Evolutionary conservation across 352 stramenopile genomes (phyloP).

Genomic region (Pythium coloratum): DNA sequence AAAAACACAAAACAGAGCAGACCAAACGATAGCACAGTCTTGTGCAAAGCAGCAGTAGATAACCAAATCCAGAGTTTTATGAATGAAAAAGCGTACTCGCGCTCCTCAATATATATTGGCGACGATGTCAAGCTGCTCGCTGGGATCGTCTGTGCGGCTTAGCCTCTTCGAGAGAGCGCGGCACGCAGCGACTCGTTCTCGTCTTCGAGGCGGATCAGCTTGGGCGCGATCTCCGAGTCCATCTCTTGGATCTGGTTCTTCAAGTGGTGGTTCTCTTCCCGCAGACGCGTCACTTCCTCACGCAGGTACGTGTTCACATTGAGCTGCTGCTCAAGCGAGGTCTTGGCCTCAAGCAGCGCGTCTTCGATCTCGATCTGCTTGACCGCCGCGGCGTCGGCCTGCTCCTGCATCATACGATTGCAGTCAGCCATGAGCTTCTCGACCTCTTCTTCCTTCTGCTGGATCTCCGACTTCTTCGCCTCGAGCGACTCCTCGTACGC

Average conservation of each 20-base stretch:
- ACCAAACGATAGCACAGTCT: too few species aligned
- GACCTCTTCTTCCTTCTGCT: slow-evolving; percentile 73
- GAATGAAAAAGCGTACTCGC: background rate
- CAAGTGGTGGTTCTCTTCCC: slow-evolving; percentile 82
- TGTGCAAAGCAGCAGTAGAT: background rate
- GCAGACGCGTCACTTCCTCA: slow-evolving; percentile 72
- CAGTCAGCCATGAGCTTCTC: slow-evolving; percentile 83
- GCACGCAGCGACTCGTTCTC: slow-evolving; percentile 76
- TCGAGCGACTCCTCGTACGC: slow-evolving; percentile 69
- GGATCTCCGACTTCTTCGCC: slow-evolving; percentile 62
- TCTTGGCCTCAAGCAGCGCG: slow-evolving; percentile 80
- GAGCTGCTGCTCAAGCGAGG: slow-evolving; percentile 81
- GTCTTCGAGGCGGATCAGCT: slow-evolving; percentile 80
- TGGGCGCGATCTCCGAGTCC: slow-evolving; percentile 80
- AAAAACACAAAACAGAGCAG: background rate
- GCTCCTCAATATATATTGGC: slow-evolving; percentile 3
- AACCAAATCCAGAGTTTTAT: slow-evolving; percentile 5
- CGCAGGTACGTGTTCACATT: slow-evolving; percentile 85
- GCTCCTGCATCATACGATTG: slow-evolving; percentile 85
- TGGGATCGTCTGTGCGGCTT: too few species aligned
- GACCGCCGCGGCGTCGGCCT: slow-evolving; percentile 68
- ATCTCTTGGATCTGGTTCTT: slow-evolving; percentile 89
- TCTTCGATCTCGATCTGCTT: slow-evolving; percentile 88
- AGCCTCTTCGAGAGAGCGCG: slow-evolving; percentile 23
- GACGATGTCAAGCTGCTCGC: background rate